Conservation (phyloP, 2,329 filamentous ascomycete genomes). For the Fusarium verrucosum region DNA sequence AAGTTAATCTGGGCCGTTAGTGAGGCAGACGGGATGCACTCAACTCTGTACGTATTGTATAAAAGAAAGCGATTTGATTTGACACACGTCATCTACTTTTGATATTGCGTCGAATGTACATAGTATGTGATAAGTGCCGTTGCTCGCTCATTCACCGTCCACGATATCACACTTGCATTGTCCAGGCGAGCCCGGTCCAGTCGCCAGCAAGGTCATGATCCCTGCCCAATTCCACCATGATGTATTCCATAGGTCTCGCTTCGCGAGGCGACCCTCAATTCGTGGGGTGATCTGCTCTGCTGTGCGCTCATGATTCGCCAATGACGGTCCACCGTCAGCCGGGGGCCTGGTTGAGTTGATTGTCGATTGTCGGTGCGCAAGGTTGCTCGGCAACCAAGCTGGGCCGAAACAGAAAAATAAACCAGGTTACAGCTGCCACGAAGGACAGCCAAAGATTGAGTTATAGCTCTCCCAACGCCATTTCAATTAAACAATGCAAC, state of each 20-base stretch:
- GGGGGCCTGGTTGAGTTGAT: slow-evolving; percentile 26
- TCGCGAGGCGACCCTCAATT: slow-evolving; percentile 31
- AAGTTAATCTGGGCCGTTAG: background rate
- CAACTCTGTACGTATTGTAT: slow-evolving; percentile 47
- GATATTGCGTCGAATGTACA: background rate
- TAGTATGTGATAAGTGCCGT: slow-evolving; percentile 15
- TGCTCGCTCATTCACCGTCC: slow-evolving; percentile 16
- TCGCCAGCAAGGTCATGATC: slow-evolving; percentile 31
- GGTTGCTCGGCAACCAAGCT: slow-evolving; percentile 41
- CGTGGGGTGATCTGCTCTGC: slow-evolving; percentile 42
- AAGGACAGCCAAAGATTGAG: slow-evolving; percentile 29
- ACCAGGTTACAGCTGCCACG: slow-evolving; percentile 27
- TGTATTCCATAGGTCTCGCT: slow-evolving; percentile 33
- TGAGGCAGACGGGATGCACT: slow-evolving; percentile 35
- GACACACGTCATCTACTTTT: slow-evolving; percentile 17
- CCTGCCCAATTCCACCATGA: slow-evolving; percentile 29
- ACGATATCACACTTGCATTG: background rate
- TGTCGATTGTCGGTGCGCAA: slow-evolving; percentile 20
- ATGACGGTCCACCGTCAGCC: slow-evolving; percentile 9
- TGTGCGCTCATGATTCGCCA: slow-evolving; percentile 38
- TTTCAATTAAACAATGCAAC: slow-evolving; percentile 38
- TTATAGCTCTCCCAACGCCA: slow-evolving; percentile 25
- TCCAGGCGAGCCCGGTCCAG: slow-evolving; percentile 19
- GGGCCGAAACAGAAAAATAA: slow-evolving; percentile 44
- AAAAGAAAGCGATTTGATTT: slow-evolving; percentile 47